Evolutionary conservation across 805 yeast genomes (phyloP).

Genomic region (Sugiyamaella qingdaonensis): DNA sequence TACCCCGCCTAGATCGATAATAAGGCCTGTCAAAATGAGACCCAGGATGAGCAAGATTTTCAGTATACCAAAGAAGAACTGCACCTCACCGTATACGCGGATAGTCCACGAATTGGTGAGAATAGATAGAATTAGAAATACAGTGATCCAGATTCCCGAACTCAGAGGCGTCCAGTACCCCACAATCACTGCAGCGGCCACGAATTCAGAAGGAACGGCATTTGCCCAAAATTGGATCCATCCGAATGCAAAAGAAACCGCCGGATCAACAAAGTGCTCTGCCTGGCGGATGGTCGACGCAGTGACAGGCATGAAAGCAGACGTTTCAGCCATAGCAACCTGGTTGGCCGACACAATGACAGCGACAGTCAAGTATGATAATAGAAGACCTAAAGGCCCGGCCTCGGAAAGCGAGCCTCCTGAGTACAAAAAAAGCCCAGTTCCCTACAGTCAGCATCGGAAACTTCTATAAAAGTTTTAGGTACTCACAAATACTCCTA

Average conservation of each 20-base stretch:
- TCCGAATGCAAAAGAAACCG: constrained; percentile 67
- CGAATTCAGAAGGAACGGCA: constrained; percentile 59
- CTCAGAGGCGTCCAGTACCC: constrained; percentile 50
- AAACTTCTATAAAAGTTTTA: no score
- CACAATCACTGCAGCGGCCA: constrained; percentile 54
- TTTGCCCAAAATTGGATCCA: constrained; percentile 54
- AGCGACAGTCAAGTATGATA: constrained; percentile 70
- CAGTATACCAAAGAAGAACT: constrained; percentile 56
- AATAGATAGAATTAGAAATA: constrained; percentile 43
- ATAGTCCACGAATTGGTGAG: constrained; percentile 45
- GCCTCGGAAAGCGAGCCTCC: constrained; percentile 65
- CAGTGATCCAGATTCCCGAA: constrained; percentile 51
- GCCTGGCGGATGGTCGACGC: constrained; percentile 67
- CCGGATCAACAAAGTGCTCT: constrained; percentile 59
- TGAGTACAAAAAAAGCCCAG: constrained; percentile 75
- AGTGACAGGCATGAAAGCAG: constrained; percentile 60
- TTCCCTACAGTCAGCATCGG: constrained; percentile 48
- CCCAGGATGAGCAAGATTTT: constrained; percentile 65
- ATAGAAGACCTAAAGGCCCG: constrained; percentile 55
- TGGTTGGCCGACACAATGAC: constrained; percentile 62
- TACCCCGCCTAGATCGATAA: constrained; percentile 70
- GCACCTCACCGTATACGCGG: constrained; percentile 42
- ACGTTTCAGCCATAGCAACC: constrained; percentile 66
- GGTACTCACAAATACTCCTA: constrained; percentile 54
- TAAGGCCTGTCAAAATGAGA: constrained; percentile 57